Evolutionary conservation across 2,329 filamentous ascomycete genomes (phyloP), one percentile per base, ranked within the genome.

Genomic region (Xylariaceae sp.): DNA sequence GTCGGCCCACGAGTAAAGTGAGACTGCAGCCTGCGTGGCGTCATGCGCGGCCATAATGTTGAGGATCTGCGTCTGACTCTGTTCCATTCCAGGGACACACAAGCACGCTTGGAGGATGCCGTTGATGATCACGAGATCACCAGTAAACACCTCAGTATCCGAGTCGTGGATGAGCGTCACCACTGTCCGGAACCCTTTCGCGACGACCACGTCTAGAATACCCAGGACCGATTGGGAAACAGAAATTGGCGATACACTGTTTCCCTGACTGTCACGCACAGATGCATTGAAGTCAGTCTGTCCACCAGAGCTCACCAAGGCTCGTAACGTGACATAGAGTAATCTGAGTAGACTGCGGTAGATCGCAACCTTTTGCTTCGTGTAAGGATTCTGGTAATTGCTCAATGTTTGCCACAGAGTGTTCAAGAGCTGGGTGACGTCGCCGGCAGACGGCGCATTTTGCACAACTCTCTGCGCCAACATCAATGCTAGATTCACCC

Each of bases 1-100:
- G 73, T 97, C 92, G 3, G 93, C 85, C 94, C 94, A 99, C 0
- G 92, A 96, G 74, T 93, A 97, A 4, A 99, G 81, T 39, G 89
- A 91, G 4, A 88, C 87, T 0, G 92, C 92, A 61, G 92, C 89
- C 68, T 93, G 89, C 51, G 90, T 82, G 0, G 88, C 87, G 64
- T 89, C 86, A 70, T 92, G 86, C 51, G 84, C 83, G 1, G 83
- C 79, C 78, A 91, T 80, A 65, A 87, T 86, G 68, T 86, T 83
- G 56, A 90, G 80, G 44, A 93, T 83, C 66, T 91, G 87, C 11
- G 83, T 80, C 63, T 89, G 85, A 53, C 86, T 84, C 64, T 89
- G 82, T 57, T 89, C 85, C 61, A 90, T 87, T 52, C 88, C 87
- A 0, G 91, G 90, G 35, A 96, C 82, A 63, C 86, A 85, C 13